Evolutionary conservation across 2,329 filamentous ascomycete species (phyloP).

Genomic region (Neofusicoccum laricinum): DNA sequence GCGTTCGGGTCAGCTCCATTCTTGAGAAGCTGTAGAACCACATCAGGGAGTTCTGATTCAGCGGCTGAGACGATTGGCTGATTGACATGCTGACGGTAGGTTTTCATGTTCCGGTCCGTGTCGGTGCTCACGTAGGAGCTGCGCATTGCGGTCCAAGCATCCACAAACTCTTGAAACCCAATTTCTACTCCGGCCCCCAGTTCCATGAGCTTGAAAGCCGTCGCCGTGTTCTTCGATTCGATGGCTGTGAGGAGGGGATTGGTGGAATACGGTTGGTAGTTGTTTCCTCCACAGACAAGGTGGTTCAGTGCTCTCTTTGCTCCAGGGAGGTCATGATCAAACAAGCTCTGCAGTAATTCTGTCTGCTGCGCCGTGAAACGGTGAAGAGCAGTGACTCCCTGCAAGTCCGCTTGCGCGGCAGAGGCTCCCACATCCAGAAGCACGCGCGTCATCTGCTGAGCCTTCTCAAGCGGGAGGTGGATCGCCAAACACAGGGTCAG

Average conservation of each 20-base stretch:
- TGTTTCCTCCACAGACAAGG: conserved; percentile 44
- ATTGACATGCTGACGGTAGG: conserved; percentile 48
- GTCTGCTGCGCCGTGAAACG: conserved; percentile 51
- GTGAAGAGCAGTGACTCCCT: conserved; percentile 64
- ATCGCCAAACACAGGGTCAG: conserved; percentile 69
- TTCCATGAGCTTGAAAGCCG: conserved; percentile 61
- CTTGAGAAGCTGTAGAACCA: conserved; percentile 59
- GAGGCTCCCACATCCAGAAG: conserved; percentile 71
- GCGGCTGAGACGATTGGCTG: conserved; percentile 68
- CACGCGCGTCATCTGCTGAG: conserved; percentile 61
- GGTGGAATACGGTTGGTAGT: conserved; percentile 35
- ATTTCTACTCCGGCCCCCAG: conserved; percentile 60
- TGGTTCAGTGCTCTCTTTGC: conserved; percentile 66
- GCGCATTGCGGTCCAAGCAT: conserved; percentile 47
- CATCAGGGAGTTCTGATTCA: conserved; percentile 47
- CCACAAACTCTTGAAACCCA: conserved; percentile 63
- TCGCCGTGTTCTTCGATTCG: conserved; percentile 47
- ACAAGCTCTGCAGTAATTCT: conserved; percentile 40
- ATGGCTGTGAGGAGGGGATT: conserved; percentile 62
- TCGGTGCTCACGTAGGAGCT: conserved; percentile 31
- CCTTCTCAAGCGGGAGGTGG: conserved; percentile 60
- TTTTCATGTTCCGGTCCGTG: conserved; percentile 48
- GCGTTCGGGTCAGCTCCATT: conserved; percentile 65
- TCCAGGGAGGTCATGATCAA: conserved; percentile 58
- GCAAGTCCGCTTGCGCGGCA: conserved; percentile 67